These are phyloP conservation scores for Acorus calamus DNA, from an alignment of 106 monocot species.

Conservation along the genomic window DNA sequence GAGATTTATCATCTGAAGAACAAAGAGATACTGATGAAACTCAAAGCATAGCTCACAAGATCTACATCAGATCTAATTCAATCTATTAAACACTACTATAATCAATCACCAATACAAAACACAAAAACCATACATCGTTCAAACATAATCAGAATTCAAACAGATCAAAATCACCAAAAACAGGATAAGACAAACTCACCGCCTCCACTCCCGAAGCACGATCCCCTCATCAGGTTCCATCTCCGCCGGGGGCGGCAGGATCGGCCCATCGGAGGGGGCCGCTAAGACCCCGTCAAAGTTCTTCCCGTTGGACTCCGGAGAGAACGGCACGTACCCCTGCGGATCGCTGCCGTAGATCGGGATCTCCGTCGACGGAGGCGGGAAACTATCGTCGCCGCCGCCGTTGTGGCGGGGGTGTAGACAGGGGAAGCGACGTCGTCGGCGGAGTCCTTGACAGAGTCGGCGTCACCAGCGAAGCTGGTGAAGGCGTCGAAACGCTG, in stretches of 20 bases:
- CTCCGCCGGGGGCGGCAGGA: background rate
- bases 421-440: background rate
- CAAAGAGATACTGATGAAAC: no score
- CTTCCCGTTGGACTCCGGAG: background rate
- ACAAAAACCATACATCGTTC: background rate
- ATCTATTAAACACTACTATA: no score
- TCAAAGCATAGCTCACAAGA: no score
- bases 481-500: background rate
- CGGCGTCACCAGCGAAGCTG: background rate
- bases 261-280: background rate
- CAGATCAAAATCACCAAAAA: background rate
- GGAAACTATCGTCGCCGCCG: no score
- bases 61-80: no score
- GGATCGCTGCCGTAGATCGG: conserved; percentile 1
- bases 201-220: background rate
- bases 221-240: conserved; percentile 4
- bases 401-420: no score
- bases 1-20: no score
- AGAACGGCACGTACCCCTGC: background rate
- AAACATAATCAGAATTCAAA: background rate
- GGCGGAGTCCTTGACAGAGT: background rate
- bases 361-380: background rate
- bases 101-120: background rate
- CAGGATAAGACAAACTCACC: background rate
- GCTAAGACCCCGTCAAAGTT: background rate